Evolutionary conservation across 164 flowering plant genomes (phyloP).

Genomic region (Cinnamomum chago): DNA sequence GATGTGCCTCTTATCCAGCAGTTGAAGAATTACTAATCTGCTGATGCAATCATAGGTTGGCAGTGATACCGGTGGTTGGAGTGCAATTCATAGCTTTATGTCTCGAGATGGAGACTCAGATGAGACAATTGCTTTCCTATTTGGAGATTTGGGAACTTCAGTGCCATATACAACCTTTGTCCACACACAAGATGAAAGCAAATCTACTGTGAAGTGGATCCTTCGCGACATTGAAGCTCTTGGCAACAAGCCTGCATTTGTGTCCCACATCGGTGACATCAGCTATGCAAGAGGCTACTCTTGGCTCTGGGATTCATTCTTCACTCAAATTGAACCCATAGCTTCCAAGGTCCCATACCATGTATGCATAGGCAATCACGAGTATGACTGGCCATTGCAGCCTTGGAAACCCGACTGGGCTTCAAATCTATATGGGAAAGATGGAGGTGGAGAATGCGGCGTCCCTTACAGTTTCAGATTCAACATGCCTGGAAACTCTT

Average conservation of each 20-base stretch:
- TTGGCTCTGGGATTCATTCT: constrained; percentile 96
- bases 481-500: constrained; percentile 92
- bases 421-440: constrained; percentile 38
- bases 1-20: neutral
- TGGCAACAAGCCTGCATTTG: constrained; percentile 73
- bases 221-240: constrained; percentile 80
- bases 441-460: constrained; percentile 99
- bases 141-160: constrained; percentile 94
- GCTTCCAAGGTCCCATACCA: constrained; percentile 85
- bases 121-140: constrained; percentile 78
- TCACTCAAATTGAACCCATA: constrained; percentile 76
- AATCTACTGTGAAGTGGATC: constrained; percentile 80
- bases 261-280: constrained; percentile 96
- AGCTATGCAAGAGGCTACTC: constrained; percentile 96
- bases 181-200: constrained; percentile 88
- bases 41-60: constrained; percentile 59
- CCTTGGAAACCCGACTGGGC: constrained; percentile 97
- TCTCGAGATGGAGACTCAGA: constrained; percentile 53
- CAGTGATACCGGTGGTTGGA: constrained; percentile 83
- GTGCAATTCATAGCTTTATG: constrained; percentile 56
- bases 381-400: constrained; percentile 91
- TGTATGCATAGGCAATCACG: constrained; percentile 98
- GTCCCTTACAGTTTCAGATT: constrained; percentile 88
- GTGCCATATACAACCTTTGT: constrained; percentile 70
- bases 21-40: neutral